Evolutionary conservation across 1,139 yeast genomes (phyloP), one percentile per base, ranked within the genome.

Genomic region (Yamadazyma membranifaciens): DNA sequence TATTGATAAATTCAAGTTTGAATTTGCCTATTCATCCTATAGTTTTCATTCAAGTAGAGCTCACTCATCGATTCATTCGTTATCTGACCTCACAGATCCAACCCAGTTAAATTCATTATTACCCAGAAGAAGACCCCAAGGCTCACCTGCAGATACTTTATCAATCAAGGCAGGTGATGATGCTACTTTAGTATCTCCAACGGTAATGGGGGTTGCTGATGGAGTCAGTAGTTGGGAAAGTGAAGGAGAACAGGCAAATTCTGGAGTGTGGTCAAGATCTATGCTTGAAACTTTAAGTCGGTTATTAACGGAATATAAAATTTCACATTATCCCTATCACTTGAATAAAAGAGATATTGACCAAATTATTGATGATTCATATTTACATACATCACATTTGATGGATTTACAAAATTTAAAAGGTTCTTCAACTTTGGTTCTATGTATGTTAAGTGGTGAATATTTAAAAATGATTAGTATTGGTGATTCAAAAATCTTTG

Each of bases 161-260:
- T 72, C 79, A 9, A 67, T 78, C 34, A 73, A 73, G 47, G 78
- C 78, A 9, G 83, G 83, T 1, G 84, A 79, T 47, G 84, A 79
- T 52, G 81, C 83, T n/a, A 75, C 78, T 77, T 60, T 79, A 36
- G 76, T 76, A 3, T 74, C 81, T 3, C 79, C 81, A 1, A 67
- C 77, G 6, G 69, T 78, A 24, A 51, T 79, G 39, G 83, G 80
- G 1, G 69, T 79, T 7, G 83, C 84, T 2, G 84, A 79, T 53
- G 84, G 84, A 0, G 81, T 79, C 7, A 71, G 79, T 24, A 82
- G 82, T 2, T 79, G 83, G 83, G 77, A 75, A 61, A 58, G 70
- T 49, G 57, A 70, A 47, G 58, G 71, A 11, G 62, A 60, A 50
- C 63, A 75, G 57, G 44, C 76, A 49, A 55, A 70, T 48, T 65